Percentiles rank a stretch among this genome's conserved stretches.
These are phyloP conservation scores for Psilocybe tampanensis DNA, from an alignment of 768 basidiomycete species.

Conservation along the genomic window DNA sequence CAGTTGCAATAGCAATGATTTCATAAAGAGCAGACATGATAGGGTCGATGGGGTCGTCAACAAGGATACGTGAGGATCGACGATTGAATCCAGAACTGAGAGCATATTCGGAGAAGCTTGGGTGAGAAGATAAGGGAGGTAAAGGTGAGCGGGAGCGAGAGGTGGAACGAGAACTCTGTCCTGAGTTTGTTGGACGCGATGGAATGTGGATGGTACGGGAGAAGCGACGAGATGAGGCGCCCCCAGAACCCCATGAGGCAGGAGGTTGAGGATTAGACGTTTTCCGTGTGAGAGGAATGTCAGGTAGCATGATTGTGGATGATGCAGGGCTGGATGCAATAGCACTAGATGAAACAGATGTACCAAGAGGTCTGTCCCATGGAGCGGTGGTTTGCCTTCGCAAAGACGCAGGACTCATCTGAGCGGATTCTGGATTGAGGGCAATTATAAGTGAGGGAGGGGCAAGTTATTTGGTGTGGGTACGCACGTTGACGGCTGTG, in stretches of 20 bases:
- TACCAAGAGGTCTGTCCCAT: slow-evolving; percentile 63
- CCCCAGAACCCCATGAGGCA: slow-evolving; percentile 57
- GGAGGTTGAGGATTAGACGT: slow-evolving; percentile 41
- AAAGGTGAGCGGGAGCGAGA: slow-evolving; percentile 95
- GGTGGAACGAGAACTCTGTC: slow-evolving; percentile 88
- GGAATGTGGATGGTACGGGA: slow-evolving; percentile 85
- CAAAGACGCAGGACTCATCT: slow-evolving; percentile 67
- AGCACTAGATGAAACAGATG: slow-evolving; percentile 57
- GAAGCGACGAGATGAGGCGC: slow-evolving; percentile 72
- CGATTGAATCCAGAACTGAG: slow-evolving; percentile 53
- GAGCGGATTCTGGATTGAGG: slow-evolving; percentile 64
- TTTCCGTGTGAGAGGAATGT: slow-evolving; percentile 68
- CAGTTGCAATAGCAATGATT: slow-evolving; percentile 90
- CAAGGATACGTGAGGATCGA: slow-evolving; percentile 79
- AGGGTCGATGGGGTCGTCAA: slow-evolving; percentile 86
- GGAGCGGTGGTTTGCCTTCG: slow-evolving; percentile 68
- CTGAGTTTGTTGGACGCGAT: slow-evolving; percentile 64
- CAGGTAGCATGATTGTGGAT: slow-evolving; percentile 62
- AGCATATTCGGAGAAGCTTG: slow-evolving; percentile 63
- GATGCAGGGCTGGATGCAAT: slow-evolving; percentile 63
- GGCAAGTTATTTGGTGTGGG: slow-evolving; percentile 33
- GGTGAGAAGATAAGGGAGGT: slow-evolving; percentile 66
- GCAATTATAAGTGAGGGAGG: slow-evolving; percentile 46
- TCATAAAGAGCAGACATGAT: slow-evolving; percentile 91
- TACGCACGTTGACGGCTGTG: slow-evolving; percentile 81